These are phyloP conservation scores for Phytopythium ostracodes DNA, from an alignment of 352 stramenopile species.

Conservation along the genomic window DNA sequence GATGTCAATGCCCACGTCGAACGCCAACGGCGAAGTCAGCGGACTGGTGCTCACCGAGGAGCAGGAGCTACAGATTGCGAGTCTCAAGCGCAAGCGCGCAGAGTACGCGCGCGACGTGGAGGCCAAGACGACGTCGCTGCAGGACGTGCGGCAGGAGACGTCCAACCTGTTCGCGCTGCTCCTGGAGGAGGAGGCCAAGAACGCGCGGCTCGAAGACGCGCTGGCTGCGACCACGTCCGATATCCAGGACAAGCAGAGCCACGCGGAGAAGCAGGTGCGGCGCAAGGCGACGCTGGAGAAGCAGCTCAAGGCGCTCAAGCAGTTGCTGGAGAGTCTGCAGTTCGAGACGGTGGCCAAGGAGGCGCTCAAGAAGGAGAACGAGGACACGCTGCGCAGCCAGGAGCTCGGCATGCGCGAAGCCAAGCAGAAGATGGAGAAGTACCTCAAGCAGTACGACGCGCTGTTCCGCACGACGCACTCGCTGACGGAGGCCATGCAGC, in stretches of 20 bases:
- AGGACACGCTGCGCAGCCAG: constrained; percentile 58
- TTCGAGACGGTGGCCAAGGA: constrained; percentile 39
- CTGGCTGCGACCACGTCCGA: constrained; percentile 31
- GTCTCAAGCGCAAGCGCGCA: constrained; percentile 62
- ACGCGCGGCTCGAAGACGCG: constrained; percentile 53
- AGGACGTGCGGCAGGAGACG: constrained; percentile 66
- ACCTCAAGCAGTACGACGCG: constrained; percentile 82
- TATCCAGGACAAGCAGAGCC: constrained; percentile 62
- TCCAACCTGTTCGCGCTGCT: constrained; percentile 57
- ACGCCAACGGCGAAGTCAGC: not conserved
- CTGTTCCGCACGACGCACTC: constrained; percentile 78
- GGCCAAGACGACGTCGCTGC: constrained; percentile 57
- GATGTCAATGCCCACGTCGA: constrained; percentile 35
- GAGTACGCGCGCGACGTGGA: constrained; percentile 71
- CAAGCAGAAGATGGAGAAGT: constrained; percentile 88
- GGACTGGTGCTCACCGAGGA: constrained; percentile 57
- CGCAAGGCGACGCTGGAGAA: constrained; percentile 67
- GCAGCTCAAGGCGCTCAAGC: constrained; percentile 69
- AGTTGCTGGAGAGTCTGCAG: constrained; percentile 45
- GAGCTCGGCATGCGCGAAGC: constrained; percentile 72
- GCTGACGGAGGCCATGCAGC: constrained; percentile 74
- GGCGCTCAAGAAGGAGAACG: constrained; percentile 43
- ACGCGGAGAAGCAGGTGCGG: constrained; percentile 53
- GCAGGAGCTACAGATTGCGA: constrained; percentile 65
- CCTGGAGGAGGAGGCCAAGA: constrained; percentile 56